Base-by-base conservation (phyloP, 208 protist species). In the Acanthamoeba triangularis region DNA sequence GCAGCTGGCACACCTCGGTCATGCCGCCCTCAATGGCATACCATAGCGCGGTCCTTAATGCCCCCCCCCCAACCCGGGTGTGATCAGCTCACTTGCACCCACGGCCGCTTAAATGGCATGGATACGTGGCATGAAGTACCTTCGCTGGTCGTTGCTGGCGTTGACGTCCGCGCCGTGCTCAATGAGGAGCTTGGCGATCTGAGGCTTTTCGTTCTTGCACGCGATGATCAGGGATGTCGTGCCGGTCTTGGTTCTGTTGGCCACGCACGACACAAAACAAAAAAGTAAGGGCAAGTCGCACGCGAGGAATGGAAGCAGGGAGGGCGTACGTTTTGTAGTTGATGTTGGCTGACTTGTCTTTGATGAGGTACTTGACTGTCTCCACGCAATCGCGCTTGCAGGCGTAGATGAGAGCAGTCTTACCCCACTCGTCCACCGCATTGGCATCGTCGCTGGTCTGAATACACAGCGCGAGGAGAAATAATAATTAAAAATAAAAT, bases 331-430 rank as follows among this genome's bases (percentile, higher is more conserved):
- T 84, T 84, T 54, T 47, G 47, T 56, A 84, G 76, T 84, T 54
- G 76, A 84, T 23, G 41, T 84, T 54, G 30, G 41, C 76, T 6
- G 35, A 13, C 76, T 54, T 47, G 4, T 54, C 37, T 20, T 54
- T 14, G 47, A 84, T 6, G 47, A 84, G 76, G 47, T 84, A 84
- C n/a, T 56, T 84, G 41, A 84, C 76, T 1, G 76, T 84, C 25
- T 84, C 76, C 16, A 84, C 76, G 76, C 76, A 84, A 37, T 84
- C 76, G n/a, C 76, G 76, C 76, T 84, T 84, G 76, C 76, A 84
- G 28, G 76, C 76, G 44, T 84, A 84, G 18, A 84, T 54, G 44
- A 84, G 76, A 3, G 76, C 76, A 2, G 76, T 84, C 44, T 84
- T 84, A 37, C 76, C 76, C 76, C 76, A 84, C 2, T 84, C 76